Conservation (phyloP, 768 basidiomycete genomes). For the Podaxis sp. region DNA sequence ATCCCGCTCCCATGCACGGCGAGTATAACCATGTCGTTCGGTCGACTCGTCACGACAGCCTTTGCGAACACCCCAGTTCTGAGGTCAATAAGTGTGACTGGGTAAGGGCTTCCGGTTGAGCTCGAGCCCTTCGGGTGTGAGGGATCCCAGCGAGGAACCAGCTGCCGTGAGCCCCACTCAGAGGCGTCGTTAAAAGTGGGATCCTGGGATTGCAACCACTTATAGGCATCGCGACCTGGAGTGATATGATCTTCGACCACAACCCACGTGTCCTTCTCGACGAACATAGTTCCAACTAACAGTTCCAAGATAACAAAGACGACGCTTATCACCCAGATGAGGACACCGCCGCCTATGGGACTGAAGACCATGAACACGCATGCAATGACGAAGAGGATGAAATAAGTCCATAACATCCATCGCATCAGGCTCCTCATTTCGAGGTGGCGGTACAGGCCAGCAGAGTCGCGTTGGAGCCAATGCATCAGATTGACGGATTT, state of each 20-base stretch:
- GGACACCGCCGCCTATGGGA: not conserved
- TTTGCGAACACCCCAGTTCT: slow-evolving; percentile 6
- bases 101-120: not conserved
- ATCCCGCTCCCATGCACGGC: slow-evolving; percentile 23
- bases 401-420: not conserved
- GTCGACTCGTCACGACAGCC: slow-evolving; percentile 5
- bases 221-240: slow-evolving; percentile 1
- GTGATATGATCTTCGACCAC: slow-evolving; percentile 14
- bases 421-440: slow-evolving; percentile 4
- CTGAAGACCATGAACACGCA: not conserved
- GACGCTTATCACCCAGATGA: not conserved
- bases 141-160: slow-evolving; percentile 12
- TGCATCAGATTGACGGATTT: slow-evolving; percentile 15
- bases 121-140: not conserved
- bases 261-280: slow-evolving; percentile 14
- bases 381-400: not conserved
- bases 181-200: slow-evolving; percentile 1
- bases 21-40: slow-evolving; percentile 16
- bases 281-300: slow-evolving; percentile 11
- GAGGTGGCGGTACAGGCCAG: not conserved
- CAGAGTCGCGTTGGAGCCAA: slow-evolving; percentile 6
- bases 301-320: slow-evolving; percentile 1
- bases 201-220: slow-evolving; percentile 17
- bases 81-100: slow-evolving; percentile 13
- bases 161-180: slow-evolving; percentile 18